Base-by-base conservation (phyloP, 805 yeast genomes). In the Candida easanensis region DNA sequence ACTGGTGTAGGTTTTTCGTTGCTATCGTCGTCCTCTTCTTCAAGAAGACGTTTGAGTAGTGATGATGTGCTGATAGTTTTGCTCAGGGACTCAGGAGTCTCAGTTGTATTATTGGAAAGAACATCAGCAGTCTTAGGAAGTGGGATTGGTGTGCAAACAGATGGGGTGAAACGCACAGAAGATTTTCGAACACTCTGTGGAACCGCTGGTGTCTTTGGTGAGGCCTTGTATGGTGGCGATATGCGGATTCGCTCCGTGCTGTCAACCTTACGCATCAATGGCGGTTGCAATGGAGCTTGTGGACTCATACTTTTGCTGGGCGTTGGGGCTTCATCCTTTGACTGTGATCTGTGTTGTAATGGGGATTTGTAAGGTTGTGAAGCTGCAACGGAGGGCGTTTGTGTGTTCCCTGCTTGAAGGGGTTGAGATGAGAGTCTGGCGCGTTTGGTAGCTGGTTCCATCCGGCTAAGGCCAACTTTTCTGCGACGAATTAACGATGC, bases 401-500 rank as follows among this genome's bases (percentile, higher is more conserved):
- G 26, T 9, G 26, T 23, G 26, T 8, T 23, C 26, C 26, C 8
- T 23, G 26, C 26, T 41, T 25, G 2, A 33, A 36, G 20, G 33
- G 31, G 20, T 22, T 20, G 36, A 26, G 4, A n/a, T n/a, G n/a
- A n/a, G n/a, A n/a, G n/a, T n/a, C n/a, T n/a, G n/a, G n/a, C n/a
- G n/a, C n/a, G n/a, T n/a, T n/a, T n/a, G n/a, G n/a, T n/a, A n/a
- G n/a, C n/a, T n/a, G n/a, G n/a, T n/a, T n/a, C n/a, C n/a, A n/a
- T n/a, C n/a, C n/a, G 51, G 37, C 56, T 54, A 16, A 56, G 39
- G 2, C 60, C 60, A 13, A 56, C 44, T 20, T 38, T 46, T 17
- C 54, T 30, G 36, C 48, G 36, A 25, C 42, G 32, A 2, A 26
- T 30, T n/a, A n/a, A n/a, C n/a, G n/a, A n/a, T n/a, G n/a, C n/a